A percentile compares a stretch with the other conserved stretches of the same genome.
phyloP scores from a whole-genome alignment of 2,329 filamentous ascomycete species.

The Trichoderma koningii region DNA sequence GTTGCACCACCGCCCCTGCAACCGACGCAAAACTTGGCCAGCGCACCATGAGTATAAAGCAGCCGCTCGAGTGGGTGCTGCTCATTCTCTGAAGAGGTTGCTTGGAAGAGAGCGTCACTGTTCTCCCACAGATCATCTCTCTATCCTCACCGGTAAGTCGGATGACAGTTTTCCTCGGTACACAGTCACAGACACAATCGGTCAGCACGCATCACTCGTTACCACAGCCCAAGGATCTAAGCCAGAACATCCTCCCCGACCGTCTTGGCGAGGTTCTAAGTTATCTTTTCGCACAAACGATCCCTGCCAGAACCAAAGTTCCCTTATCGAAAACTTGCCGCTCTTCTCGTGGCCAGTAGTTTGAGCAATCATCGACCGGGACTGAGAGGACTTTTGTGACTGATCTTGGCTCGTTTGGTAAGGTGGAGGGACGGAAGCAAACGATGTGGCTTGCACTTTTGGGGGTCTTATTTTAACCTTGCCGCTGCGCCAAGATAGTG shows the following conservation, averaged over 20 bases:
- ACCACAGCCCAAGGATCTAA: background rate
- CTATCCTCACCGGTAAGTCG: background rate
- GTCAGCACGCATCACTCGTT: background rate
- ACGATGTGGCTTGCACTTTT: constrained; percentile 2
- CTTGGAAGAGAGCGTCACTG: too few species aligned
- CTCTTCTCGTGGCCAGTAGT: background rate
- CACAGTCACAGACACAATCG: too few species aligned
- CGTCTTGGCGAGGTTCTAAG: background rate
- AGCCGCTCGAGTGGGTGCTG: background rate
- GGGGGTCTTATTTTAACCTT: constrained; percentile 15
- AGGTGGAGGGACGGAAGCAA: constrained; percentile 6
- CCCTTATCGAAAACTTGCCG: background rate
- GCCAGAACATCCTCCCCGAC: background rate
- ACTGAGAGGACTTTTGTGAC: constrained; percentile 18
- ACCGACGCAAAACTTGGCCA: background rate
- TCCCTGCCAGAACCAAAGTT: constrained; percentile 10
- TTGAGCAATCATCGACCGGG: too few species aligned
- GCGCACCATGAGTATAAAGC: background rate
- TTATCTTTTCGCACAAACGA: background rate
- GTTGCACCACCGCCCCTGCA: constrained; percentile 14
- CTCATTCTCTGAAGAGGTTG: too few species aligned
- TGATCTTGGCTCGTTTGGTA: constrained; percentile 23
- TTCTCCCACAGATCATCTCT: too few species aligned
- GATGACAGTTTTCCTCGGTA: background rate
- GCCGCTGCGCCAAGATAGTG: constrained; percentile 22